Base-by-base conservation (phyloP, 208 protist species). In the Kentomonas sorsogonicus region DNA sequence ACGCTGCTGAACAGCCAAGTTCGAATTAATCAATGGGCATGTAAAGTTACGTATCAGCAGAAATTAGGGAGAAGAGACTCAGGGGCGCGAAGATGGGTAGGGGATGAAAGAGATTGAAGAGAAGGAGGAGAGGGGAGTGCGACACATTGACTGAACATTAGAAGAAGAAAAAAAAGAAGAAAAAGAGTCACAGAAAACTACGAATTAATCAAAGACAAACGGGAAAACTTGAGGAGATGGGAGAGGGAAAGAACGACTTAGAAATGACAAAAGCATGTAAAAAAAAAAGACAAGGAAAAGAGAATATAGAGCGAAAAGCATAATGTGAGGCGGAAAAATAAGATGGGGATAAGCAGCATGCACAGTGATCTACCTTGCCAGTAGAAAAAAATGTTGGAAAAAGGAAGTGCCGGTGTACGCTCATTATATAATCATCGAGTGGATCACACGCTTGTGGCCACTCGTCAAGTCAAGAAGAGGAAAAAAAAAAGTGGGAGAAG, bases 111-210 rank as follows among this genome's bases (percentile, higher is more conserved):
- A n/a, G n/a, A n/a, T n/a, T n/a, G n/a, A n/a, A n/a, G 27, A 27
- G 51, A 57, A 26, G 41, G 52, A 31, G 25, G 44, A 52, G 10
- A 56, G 26, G 56, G n/a, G 43, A 31, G 36, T 33, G 13, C 1
- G 31, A 22, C 9, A 34, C 18, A n/a, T 30, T 11, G 7, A 47
- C 11, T 27, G 7, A n/a, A 40, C 1, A 27, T 18, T n/a, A 34
- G 44, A 44, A 53, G 16, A 52, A 41, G 41, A 50, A n/a, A 54
- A 22, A 52, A 13, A 36, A 36, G 16, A 22, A 36, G 3, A 52
- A 52, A 52, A 52, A 52, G 36, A 52, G 5, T 36, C 22, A n/a
- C 16, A 1, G 36, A 6, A 52, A 36, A 20, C 5, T 15, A 15
- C 6, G 16, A 36, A 34, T 31, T 20, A 31, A 52, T 7, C 30